phyloP scores from a whole-genome alignment of 2,329 filamentous ascomycete genomes.

The Volutella citrinella region DNA sequence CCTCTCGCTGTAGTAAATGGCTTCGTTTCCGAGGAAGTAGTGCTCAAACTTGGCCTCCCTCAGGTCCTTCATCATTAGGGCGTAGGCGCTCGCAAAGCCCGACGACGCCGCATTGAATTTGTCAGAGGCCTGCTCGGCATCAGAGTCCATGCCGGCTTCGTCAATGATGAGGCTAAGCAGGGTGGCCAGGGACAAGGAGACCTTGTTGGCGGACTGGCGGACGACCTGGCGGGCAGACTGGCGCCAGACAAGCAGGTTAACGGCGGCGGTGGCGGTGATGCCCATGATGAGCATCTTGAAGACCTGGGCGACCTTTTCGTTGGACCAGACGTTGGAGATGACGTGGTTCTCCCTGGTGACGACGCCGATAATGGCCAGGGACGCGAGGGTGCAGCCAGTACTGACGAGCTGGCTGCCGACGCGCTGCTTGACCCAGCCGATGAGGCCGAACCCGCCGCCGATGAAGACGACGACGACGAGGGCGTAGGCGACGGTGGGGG shows the following conservation, averaged over 20 bases:
- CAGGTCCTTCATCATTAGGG: conserved; percentile 71
- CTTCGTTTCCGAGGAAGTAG: conserved; percentile 75
- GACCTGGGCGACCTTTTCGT: conserved; percentile 76
- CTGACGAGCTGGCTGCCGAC: conserved; percentile 77
- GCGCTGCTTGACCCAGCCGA: conserved; percentile 83
- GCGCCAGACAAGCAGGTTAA: conserved; percentile 76
- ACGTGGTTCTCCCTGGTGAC: conserved; percentile 89
- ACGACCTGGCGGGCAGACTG: conserved; percentile 72
- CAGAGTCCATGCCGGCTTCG: conserved; percentile 78
- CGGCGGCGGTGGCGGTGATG: conserved; percentile 64
- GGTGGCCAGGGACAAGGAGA: conserved; percentile 72
- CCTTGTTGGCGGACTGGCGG: conserved; percentile 66
- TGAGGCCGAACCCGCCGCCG: conserved; percentile 79
- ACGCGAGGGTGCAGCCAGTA: conserved; percentile 80
- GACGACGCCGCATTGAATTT: conserved; percentile 61
- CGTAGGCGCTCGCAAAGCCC: conserved; percentile 64
- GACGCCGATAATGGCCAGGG: conserved; percentile 83
- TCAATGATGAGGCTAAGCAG: conserved; percentile 79
- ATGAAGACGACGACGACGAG: conserved; percentile 81
- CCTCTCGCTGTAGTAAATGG: conserved; percentile 73
- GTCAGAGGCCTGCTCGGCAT: conserved; percentile 68
- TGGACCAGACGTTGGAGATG: conserved; percentile 78
- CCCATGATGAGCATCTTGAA: conserved; percentile 80
- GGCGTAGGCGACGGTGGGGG: conserved; percentile 70
- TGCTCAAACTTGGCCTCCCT: conserved; percentile 88